Evolutionary conservation across 139 green algal species (phyloP), one percentile per base, ranked within the genome.

Genomic region (Micractinium sp.): DNA sequence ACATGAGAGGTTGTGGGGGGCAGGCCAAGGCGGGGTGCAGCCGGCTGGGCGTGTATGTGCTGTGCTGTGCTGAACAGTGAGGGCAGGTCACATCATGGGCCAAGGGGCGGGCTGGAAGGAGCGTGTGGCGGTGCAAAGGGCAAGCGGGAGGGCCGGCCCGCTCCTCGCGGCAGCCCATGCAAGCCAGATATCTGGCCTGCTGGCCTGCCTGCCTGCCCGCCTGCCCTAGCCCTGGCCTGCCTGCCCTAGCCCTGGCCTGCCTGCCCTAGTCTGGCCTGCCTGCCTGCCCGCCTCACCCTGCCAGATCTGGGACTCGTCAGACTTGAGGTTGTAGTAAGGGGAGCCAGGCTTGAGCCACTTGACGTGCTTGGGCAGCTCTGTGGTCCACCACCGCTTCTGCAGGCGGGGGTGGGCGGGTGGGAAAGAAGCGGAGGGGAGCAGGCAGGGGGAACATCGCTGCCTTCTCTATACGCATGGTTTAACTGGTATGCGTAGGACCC

Each of bases 291-390:
- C 38, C 82, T 25, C 82, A 87, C 82, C 82, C 83, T 87, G 67
- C 83, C 83, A 87, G 83, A 87, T 77, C 71, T 87, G 83, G 14
- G 38, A 67, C 67, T 87, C 83, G 83, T 87, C 83, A 19, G 83
- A 87, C 22, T 81, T 80, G 15, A 87, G 83, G 67, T 87, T 87
- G 67, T 67, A 87, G 67, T 81, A 66, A 39, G 38, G 60, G 47
- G 19, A 31, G 67, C 27, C 33, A 38, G 38, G 66, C 83, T 69
- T 87, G 7, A 87, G 66, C 83, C 83, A 87, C 14, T 39, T 29
- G 66, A 87, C 16, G 39, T 33, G 27, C 66, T 66, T n/a, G 38
- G 36, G 13, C 63, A 87, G 67, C 83, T 81, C 27, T 1, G 38
- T 22, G 14, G 73, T 75, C 83, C 83, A 87, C 2, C 35, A 38